phyloP scores from a whole-genome alignment of 1,284 basidiomycete species.

The Puccinia hordei region DNA sequence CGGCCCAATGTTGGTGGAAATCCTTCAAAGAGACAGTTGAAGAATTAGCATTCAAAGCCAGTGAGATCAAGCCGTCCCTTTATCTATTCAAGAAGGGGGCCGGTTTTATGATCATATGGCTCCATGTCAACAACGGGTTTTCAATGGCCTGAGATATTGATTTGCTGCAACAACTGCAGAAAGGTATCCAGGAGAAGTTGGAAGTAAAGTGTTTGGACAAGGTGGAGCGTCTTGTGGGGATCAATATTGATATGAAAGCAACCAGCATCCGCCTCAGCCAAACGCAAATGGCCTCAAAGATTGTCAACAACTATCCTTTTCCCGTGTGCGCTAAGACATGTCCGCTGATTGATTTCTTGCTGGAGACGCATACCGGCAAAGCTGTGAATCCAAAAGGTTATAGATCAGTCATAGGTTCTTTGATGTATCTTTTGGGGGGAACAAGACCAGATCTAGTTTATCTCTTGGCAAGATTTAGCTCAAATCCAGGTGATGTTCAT shows the following conservation, averaged over 20 bases:
- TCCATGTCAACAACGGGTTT: constrained; percentile 27
- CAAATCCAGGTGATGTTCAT: neutral
- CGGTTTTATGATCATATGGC: neutral
- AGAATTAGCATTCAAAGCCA: neutral
- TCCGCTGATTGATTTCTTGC: neutral
- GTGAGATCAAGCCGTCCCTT: neutral
- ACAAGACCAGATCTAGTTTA: too few relatives aligned
- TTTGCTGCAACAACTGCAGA: neutral
- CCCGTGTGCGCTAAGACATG: neutral
- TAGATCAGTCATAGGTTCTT: too few relatives aligned
- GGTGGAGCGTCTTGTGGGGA: neutral
- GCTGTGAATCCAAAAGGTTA: neutral
- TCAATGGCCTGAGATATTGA: neutral
- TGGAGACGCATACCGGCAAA: neutral
- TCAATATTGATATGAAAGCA: neutral
- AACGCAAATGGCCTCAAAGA: neutral
- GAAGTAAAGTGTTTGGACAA: constrained; percentile 9
- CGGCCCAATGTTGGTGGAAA: too few relatives aligned
- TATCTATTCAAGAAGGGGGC: constrained; percentile 1
- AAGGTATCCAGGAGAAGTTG: neutral
- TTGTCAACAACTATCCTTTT: neutral
- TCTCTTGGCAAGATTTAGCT: neutral
- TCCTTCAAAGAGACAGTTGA: neutral
- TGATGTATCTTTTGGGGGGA: too few relatives aligned
- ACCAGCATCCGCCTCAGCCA: neutral